phyloP scores from a whole-genome alignment of 257 asterid genomes.

The Voacanga thouarsii region DNA sequence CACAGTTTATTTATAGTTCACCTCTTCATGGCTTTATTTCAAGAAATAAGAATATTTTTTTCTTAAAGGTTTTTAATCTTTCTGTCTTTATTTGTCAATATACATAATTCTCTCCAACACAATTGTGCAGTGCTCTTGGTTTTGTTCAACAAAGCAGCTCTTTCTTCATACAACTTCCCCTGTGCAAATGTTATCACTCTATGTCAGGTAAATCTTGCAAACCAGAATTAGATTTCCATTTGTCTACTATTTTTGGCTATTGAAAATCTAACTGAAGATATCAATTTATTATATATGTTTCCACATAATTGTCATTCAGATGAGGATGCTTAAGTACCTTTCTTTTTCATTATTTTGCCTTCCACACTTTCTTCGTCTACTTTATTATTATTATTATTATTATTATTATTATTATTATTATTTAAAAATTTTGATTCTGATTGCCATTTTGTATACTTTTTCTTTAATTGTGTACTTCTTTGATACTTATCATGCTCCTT shows the following conservation, averaged over 20 bases:
- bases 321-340: not conserved
- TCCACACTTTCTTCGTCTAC: not conserved
- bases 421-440: too few relatives aligned
- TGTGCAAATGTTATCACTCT: constrained; percentile 89
- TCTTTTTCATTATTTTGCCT: not conserved
- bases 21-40: constrained; percentile 7
- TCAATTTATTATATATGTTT: not conserved
- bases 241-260: constrained; percentile 3
- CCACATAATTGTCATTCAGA: not conserved
- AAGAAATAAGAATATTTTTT: not conserved
- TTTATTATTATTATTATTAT: too few relatives aligned
- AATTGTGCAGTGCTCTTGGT: constrained; percentile 77
- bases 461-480: not conserved
- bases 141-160: constrained; percentile 95
- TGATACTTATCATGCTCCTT: not conserved
- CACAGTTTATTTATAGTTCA: not conserved
- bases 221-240: not conserved
- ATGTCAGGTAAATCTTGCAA: constrained; percentile 58
- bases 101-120: constrained; percentile 16
- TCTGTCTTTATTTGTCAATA: constrained; percentile 1
- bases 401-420: too few relatives aligned
- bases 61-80: not conserved
- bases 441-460: not conserved
- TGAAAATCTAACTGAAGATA: not conserved
- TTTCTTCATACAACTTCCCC: constrained; percentile 84